Conservation (phyloP, 805 yeast species). For the Candida golubevii region DNA sequence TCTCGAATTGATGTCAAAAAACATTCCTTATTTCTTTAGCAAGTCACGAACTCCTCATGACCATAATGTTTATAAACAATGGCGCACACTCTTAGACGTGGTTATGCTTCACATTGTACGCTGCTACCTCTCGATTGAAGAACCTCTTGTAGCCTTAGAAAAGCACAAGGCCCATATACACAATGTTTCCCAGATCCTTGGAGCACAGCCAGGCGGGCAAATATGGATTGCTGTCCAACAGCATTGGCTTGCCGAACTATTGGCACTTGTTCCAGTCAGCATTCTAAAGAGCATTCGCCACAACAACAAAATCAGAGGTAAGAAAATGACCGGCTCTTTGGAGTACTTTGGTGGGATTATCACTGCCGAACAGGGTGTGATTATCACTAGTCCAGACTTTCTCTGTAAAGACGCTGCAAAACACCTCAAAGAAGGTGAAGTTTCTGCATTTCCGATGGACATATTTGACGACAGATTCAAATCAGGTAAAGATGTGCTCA, state of each 20-base stretch:
- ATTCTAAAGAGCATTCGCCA: slow-evolving; percentile 18
- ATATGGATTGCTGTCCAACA: slow-evolving; percentile 63
- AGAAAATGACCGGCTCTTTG: slow-evolving; percentile 8
- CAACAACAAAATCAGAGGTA: slow-evolving; percentile 12
- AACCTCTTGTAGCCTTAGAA: slow-evolving; percentile 53
- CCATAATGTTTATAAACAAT: slow-evolving; percentile 23
- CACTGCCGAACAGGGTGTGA: slow-evolving; percentile 22
- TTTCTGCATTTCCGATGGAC: neutral
- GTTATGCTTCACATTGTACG: slow-evolving; percentile 60
- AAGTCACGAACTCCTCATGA: slow-evolving; percentile 26
- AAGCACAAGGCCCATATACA: slow-evolving; percentile 64
- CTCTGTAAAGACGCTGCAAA: slow-evolving; percentile 28
- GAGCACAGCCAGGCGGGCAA: slow-evolving; percentile 11
- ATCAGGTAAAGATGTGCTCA: slow-evolving; percentile 3
- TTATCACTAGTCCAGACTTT: slow-evolving; percentile 29
- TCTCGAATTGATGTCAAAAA: slow-evolving; percentile 22
- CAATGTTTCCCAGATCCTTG: slow-evolving; percentile 39
- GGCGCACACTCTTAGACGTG: slow-evolving; percentile 53
- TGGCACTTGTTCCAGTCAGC: slow-evolving; percentile 46
- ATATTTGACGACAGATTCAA: no score
- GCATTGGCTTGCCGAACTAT: slow-evolving; percentile 59
- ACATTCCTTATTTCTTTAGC: slow-evolving; percentile 8
- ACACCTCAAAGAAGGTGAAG: slow-evolving; percentile 20
- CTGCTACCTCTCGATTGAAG: slow-evolving; percentile 54
- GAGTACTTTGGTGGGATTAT: slow-evolving; percentile 33